phyloP scores from a whole-genome alignment of 805 yeast genomes.

The Sugiyamaella valdiviana region DNA sequence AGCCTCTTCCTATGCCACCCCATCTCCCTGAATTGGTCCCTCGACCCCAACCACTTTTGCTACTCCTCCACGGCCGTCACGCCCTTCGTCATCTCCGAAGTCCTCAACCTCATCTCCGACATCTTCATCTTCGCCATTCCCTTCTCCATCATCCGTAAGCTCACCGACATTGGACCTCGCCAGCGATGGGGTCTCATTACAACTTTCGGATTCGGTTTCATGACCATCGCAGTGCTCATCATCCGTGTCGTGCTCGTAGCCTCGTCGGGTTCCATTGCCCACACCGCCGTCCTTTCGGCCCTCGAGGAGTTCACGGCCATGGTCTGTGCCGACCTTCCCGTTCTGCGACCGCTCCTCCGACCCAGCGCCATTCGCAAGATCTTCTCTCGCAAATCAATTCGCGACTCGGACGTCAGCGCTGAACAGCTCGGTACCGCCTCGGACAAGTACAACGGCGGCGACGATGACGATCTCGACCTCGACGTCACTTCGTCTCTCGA shows the following conservation, averaged over 20 bases:
- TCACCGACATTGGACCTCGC: slow-evolving; percentile 14
- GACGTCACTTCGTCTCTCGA: slow-evolving; percentile 1
- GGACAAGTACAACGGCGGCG: background rate
- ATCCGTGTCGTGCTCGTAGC: slow-evolving; percentile 22
- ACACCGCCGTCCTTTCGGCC: slow-evolving; percentile 23
- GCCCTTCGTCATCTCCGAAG: slow-evolving; percentile 22
- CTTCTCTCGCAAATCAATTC: background rate
- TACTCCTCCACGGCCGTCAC: slow-evolving; percentile 24
- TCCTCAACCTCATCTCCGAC: slow-evolving; percentile 22
- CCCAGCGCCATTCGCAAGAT: background rate
- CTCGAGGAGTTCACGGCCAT: slow-evolving; percentile 23
- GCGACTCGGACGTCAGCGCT: background rate
- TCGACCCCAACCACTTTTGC: slow-evolving; percentile 15
- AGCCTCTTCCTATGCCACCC: slow-evolving; percentile 24
- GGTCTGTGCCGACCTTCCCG: slow-evolving; percentile 24
- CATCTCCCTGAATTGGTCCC: slow-evolving; percentile 24
- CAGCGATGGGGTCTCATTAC: slow-evolving; percentile 22
- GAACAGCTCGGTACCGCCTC: background rate
- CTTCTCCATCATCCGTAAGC: slow-evolving; percentile 21
- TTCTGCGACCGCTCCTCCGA: slow-evolving; percentile 15
- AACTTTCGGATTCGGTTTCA: slow-evolving; percentile 25
- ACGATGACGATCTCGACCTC: slow-evolving; percentile 2
- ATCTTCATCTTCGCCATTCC: slow-evolving; percentile 22
- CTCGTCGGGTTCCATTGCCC: slow-evolving; percentile 17
- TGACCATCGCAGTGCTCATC: slow-evolving; percentile 22